Percentiles rank a stretch among this genome's conserved stretches.
Conservation (phyloP, 208 protist genomes). For the Trypanosoma vivax region DNA sequence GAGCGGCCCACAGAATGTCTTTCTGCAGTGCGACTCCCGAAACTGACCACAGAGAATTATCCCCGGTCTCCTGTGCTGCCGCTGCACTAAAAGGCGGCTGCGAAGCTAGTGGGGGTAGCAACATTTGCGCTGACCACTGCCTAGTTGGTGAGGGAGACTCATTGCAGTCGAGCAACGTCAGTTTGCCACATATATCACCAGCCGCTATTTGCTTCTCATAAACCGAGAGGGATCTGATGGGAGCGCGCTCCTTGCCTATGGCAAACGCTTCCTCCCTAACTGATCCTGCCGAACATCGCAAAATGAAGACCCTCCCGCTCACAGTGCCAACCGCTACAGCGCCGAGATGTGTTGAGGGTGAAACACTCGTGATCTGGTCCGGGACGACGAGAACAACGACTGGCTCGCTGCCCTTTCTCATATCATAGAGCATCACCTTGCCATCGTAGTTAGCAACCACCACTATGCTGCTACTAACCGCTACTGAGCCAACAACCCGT, state of each 20-base stretch:
- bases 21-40: slow-evolving; percentile 22
- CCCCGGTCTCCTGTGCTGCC: background rate
- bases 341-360: slow-evolving; percentile 17
- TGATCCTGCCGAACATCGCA: slow-evolving; percentile 31
- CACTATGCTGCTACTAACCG: slow-evolving; percentile 24
- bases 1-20: slow-evolving; percentile 37
- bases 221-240: slow-evolving; percentile 29
- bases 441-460: slow-evolving; percentile 61
- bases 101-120: slow-evolving; percentile 18
- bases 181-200: slow-evolving; percentile 32
- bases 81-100: background rate
- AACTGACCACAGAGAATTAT: background rate
- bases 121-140: slow-evolving; percentile 33
- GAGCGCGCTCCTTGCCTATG: slow-evolving; percentile 32
- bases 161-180: slow-evolving; percentile 41
- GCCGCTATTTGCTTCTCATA: slow-evolving; percentile 28
- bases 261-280: slow-evolving; percentile 52
- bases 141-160: slow-evolving; percentile 40
- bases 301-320: slow-evolving; percentile 46
- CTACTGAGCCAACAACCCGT: slow-evolving; percentile 27
- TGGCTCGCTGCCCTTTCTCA: slow-evolving; percentile 18
- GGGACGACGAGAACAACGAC: slow-evolving; percentile 35
- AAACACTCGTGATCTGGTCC: slow-evolving; percentile 47
- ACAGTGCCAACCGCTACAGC: slow-evolving; percentile 45
- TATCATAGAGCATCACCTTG: slow-evolving; percentile 57